phyloP scores from a whole-genome alignment of 225 moss, liverwort and hornwort species.

The Neckera pumila region DNA sequence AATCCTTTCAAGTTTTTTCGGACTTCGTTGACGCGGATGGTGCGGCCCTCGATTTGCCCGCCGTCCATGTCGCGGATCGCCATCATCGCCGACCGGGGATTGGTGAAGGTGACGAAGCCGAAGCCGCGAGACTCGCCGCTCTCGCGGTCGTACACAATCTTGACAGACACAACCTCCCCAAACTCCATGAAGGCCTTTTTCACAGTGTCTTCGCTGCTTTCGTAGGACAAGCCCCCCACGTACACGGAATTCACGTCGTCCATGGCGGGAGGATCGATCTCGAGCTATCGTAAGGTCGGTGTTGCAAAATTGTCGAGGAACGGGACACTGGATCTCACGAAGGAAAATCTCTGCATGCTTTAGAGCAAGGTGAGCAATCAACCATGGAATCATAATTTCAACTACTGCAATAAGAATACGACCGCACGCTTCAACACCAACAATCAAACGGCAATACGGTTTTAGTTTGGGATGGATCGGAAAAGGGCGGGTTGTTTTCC shows the following conservation, averaged over 20 bases:
- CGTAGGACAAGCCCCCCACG: constrained; percentile 47
- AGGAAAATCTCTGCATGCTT: constrained; percentile 31
- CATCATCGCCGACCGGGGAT: constrained; percentile 77
- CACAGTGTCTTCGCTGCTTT: constrained; percentile 46
- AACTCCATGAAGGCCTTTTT: constrained; percentile 45
- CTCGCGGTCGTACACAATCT: constrained; percentile 96
- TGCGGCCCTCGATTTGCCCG: constrained; percentile 80
- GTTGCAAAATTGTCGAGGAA: neutral
- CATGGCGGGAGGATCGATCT: constrained; percentile 8
- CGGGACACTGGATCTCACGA: neutral
- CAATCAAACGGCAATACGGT: neutral
- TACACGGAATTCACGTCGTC: constrained; percentile 51
- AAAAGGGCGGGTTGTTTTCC: neutral
- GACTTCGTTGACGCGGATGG: constrained; percentile 93
- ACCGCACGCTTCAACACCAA: neutral
- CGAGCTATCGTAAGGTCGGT: neutral
- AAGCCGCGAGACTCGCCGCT: constrained; percentile 94
- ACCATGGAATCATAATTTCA: neutral
- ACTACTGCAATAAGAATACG: neutral
- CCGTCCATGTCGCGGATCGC: constrained; percentile 95
- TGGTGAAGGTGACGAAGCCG: constrained; percentile 92
- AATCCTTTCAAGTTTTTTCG: constrained; percentile 67
- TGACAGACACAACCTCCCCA: constrained; percentile 43
- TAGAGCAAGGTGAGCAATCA: neutral
- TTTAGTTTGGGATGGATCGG: neutral